Evolutionary conservation across 768 basidiomycete genomes (phyloP).

Genomic region (Suillus subaureus): DNA sequence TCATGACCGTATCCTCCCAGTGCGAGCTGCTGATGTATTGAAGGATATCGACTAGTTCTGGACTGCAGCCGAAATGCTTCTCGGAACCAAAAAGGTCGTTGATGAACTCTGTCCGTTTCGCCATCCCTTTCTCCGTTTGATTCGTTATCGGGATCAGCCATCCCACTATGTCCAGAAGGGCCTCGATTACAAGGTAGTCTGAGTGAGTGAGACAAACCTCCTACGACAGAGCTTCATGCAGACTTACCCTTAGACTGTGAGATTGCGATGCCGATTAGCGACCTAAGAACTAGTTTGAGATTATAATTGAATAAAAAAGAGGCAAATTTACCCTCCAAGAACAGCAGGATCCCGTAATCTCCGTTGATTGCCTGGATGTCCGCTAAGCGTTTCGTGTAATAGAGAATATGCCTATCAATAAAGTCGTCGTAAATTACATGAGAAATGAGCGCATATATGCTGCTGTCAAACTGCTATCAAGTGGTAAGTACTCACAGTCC

Average conservation of each 20-base stretch:
- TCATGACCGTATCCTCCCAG: constrained; percentile 55
- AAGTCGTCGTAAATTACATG: constrained; percentile 23
- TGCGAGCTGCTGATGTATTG: constrained; percentile 43
- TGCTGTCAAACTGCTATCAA: constrained; percentile 9
- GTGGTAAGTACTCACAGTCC: background rate
- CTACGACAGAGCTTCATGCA: background rate
- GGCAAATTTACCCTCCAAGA: constrained; percentile 50
- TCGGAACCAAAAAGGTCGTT: constrained; percentile 50
- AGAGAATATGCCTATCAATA: constrained; percentile 51
- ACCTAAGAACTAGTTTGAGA: constrained; percentile 30
- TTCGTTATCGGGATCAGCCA: constrained; percentile 52
- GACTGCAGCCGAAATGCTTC: constrained; percentile 37
- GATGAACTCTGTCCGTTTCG: constrained; percentile 49
- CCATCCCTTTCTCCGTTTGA: constrained; percentile 34
- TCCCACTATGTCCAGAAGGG: constrained; percentile 57
- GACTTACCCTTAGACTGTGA: constrained; percentile 48
- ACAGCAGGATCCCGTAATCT: constrained; percentile 45
- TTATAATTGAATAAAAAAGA: background rate
- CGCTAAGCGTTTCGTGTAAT: constrained; percentile 48
- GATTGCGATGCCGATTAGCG: constrained; percentile 50
- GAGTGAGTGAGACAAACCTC: background rate
- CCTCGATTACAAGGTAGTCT: constrained; percentile 63
- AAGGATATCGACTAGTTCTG: constrained; percentile 43
- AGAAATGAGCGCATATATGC: constrained; percentile 31
- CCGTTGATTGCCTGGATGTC: constrained; percentile 44